phyloP scores from a whole-genome alignment of 768 basidiomycete genomes.

The Nidularia sp. region DNA sequence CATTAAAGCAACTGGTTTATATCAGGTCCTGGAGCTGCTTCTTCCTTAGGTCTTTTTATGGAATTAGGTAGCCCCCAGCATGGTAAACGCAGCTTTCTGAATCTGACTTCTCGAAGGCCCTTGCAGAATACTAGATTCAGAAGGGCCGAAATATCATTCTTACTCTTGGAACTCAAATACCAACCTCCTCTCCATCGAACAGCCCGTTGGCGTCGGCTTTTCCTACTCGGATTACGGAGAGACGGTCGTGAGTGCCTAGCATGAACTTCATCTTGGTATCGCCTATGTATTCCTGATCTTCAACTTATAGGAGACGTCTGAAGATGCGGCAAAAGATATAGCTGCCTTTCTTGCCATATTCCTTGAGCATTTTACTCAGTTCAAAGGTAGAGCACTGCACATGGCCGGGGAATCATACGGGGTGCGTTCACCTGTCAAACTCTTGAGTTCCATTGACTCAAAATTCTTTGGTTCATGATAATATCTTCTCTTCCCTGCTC shows the following conservation, averaged over 20 bases:
- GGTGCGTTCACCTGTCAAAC: constrained; percentile 25
- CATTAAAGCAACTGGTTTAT: not conserved
- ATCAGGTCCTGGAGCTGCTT: constrained; percentile 36
- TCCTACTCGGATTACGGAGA: constrained; percentile 66
- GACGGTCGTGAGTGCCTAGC: constrained; percentile 36
- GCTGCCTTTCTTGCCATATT: constrained; percentile 70
- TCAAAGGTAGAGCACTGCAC: constrained; percentile 64
- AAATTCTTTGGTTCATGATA: no score
- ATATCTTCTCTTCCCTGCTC: not conserved
- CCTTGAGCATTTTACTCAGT: constrained; percentile 69
- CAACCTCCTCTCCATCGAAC: constrained; percentile 61
- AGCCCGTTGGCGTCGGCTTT: constrained; percentile 59
- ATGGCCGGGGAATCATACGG: constrained; percentile 77
- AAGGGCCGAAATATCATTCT: constrained; percentile 49
- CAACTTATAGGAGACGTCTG: constrained; percentile 48
- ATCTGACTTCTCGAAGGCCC: constrained; percentile 41
- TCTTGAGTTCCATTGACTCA: not conserved
- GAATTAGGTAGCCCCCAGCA: constrained; percentile 46
- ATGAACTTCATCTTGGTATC: not conserved
- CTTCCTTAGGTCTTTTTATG: constrained; percentile 65
- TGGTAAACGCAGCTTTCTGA: not conserved
- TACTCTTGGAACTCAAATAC: constrained; percentile 69
- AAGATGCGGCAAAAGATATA: constrained; percentile 67
- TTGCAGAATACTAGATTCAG: constrained; percentile 53
- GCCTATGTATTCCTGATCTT: not conserved